Conservation (phyloP, 2,329 filamentous ascomycete species). For the Aspergillus awamori region DNA sequence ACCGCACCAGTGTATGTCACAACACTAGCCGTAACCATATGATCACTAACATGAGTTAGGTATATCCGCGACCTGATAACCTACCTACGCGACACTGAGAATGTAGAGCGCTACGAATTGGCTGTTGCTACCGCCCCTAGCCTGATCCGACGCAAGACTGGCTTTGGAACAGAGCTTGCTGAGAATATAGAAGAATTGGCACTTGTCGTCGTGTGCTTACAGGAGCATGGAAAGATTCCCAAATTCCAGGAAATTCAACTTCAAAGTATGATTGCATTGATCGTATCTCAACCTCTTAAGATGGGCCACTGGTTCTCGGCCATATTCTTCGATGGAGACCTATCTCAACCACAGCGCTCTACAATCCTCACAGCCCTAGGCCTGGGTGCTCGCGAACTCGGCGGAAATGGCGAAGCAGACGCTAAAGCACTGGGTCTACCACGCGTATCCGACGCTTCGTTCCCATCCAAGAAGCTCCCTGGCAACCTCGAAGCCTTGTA, state of each 20-base stretch:
- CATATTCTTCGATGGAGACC: conserved; percentile 88
- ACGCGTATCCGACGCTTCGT: conserved; percentile 51
- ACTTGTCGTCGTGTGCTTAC: conserved; percentile 72
- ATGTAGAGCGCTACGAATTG: conserved; percentile 80
- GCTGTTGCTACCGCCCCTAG: conserved; percentile 74
- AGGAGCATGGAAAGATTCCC: conserved; percentile 82
- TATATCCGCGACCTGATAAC: conserved; percentile 84
- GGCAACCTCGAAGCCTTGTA: conserved; percentile 74
- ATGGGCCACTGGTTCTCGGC: conserved; percentile 85
- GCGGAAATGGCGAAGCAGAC: conserved; percentile 68
- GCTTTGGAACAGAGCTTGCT: conserved; percentile 83
- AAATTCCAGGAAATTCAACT: conserved; percentile 74
- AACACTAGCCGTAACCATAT: neutral
- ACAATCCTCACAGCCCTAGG: conserved; percentile 81
- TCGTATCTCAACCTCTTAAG: conserved; percentile 72
- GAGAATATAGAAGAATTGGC: conserved; percentile 84
- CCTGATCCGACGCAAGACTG: conserved; percentile 84
- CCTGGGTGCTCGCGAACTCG: conserved; percentile 79
- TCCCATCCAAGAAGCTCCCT: conserved; percentile 81
- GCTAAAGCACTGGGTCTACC: conserved; percentile 41
- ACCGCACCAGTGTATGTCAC: conserved; percentile 70
- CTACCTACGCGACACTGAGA: conserved; percentile 78
- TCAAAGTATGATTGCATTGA: conserved; percentile 78
- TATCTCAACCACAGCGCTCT: conserved; percentile 81
- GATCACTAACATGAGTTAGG: conserved; percentile 30